Conservation (phyloP, 768 basidiomycete species). For the Polyporus arcularius region DNA sequence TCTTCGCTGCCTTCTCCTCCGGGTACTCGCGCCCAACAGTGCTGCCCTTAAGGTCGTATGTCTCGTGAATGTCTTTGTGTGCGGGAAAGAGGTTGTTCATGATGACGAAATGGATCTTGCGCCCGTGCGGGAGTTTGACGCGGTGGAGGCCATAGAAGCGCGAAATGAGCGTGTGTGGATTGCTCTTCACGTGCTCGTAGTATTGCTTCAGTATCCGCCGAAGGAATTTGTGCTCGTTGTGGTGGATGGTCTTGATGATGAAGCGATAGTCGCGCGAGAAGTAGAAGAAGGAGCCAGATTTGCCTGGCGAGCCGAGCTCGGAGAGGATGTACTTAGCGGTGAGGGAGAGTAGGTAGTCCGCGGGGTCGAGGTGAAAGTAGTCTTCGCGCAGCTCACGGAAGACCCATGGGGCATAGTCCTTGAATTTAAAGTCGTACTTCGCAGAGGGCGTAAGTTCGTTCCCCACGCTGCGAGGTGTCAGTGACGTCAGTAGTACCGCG, state of each 20-base stretch:
- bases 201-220: slow-evolving; percentile 82
- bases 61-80: slow-evolving; percentile 96
- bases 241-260: slow-evolving; percentile 99
- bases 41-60: slow-evolving; percentile 94
- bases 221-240: slow-evolving; percentile 92
- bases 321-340: slow-evolving; percentile 98
- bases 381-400: slow-evolving; percentile 95
- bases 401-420: slow-evolving; percentile 98
- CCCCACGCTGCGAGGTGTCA: slow-evolving; percentile 62
- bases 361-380: slow-evolving; percentile 92
- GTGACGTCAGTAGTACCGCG: background rate
- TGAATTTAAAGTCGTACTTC: slow-evolving; percentile 99
- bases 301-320: slow-evolving; percentile 96
- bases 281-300: slow-evolving; percentile 99
- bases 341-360: slow-evolving; percentile 94
- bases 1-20: slow-evolving; percentile 75
- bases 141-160: slow-evolving; percentile 97
- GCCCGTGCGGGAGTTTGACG: slow-evolving; percentile 91
- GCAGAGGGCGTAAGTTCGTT: slow-evolving; percentile 98
- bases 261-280: slow-evolving; percentile 98
- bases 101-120: slow-evolving; percentile 98
- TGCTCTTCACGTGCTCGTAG: slow-evolving; percentile 79
- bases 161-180: slow-evolving; percentile 92
- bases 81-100: slow-evolving; percentile 99
- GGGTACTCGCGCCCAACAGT: slow-evolving; percentile 87